Evolutionary conservation across 108 stramenopile species (phyloP).

Genomic region (Mayamaea pseudoterrestris): DNA sequence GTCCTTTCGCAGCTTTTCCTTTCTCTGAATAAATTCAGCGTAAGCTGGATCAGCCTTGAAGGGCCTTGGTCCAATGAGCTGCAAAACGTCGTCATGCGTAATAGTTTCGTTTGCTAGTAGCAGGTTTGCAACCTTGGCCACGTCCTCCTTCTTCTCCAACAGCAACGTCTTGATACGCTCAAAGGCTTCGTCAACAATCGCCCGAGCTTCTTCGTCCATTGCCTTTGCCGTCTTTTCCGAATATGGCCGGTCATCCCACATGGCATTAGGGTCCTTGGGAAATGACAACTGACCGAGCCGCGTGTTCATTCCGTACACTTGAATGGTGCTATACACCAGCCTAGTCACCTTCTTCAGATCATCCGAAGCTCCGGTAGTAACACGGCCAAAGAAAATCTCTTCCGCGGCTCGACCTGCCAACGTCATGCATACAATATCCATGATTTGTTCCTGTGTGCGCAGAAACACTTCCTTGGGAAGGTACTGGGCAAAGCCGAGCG

Average conservation of each 20-base stretch:
- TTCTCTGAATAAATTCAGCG: constrained; percentile 68
- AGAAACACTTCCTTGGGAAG: constrained; percentile 89
- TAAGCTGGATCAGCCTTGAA: constrained; percentile 72
- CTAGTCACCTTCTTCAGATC: constrained; percentile 89
- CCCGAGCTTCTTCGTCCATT: constrained; percentile 92
- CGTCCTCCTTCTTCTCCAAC: constrained; percentile 59
- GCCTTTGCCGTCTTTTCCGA: constrained; percentile 87
- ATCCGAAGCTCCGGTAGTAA: constrained; percentile 93
- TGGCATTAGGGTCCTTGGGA: constrained; percentile 60
- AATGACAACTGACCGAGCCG: constrained; percentile 90
- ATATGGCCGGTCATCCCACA: constrained; percentile 83
- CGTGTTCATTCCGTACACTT: constrained; percentile 91
- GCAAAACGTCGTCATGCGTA: constrained; percentile 89
- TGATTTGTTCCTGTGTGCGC: constrained; percentile 76
- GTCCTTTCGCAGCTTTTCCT: constrained; percentile 15
- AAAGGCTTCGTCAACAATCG: constrained; percentile 88
- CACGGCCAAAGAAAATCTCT: constrained; percentile 85
- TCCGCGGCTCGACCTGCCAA: constrained; percentile 92
- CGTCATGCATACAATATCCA: constrained; percentile 96
- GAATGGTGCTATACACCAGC: constrained; percentile 89
- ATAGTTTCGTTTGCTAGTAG: constrained; percentile 94
- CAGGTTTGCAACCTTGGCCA: constrained; percentile 72
- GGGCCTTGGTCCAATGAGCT: constrained; percentile 84
- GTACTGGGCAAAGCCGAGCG: constrained; percentile 94
- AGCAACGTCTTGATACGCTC: constrained; percentile 68